Evolutionary conservation across 495 filamentous ascomycete species (phyloP).

Genomic region (Aspergillus biplanus): DNA sequence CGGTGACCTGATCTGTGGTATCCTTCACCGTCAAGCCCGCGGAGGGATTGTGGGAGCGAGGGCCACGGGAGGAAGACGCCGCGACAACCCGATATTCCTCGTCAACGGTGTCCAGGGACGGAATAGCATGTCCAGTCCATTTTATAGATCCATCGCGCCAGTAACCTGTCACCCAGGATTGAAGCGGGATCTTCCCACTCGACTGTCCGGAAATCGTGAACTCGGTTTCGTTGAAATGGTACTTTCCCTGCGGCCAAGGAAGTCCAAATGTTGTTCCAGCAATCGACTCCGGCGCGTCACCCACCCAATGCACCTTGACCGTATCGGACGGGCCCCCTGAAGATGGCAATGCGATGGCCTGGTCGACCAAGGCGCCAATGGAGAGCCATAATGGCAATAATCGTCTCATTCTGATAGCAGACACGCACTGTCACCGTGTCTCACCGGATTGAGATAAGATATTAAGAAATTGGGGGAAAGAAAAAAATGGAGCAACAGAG

Average conservation of each 20-base stretch:
- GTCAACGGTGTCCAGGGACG: slow-evolving; percentile 17
- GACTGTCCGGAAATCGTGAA: slow-evolving; percentile 30
- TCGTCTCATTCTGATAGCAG: neutral
- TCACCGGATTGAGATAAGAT: no score
- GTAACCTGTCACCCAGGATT: slow-evolving; percentile 48
- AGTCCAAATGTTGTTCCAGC: slow-evolving; percentile 45
- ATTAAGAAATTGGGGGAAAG: neutral
- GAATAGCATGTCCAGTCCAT: slow-evolving; percentile 50
- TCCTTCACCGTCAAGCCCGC: slow-evolving; percentile 15
- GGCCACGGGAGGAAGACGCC: slow-evolving; percentile 8
- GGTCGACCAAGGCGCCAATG: neutral
- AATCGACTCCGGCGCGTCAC: slow-evolving; percentile 33
- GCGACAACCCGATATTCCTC: slow-evolving; percentile 21
- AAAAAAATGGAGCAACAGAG: neutral
- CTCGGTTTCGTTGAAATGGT: slow-evolving; percentile 30
- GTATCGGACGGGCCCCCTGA: neutral
- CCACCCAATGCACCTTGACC: slow-evolving; percentile 41
- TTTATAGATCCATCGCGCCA: slow-evolving; percentile 53
- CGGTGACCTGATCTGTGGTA: slow-evolving; percentile 7
- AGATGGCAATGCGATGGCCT: neutral
- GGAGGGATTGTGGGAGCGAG: neutral
- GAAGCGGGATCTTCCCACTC: slow-evolving; percentile 28
- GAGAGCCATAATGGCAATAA: neutral
- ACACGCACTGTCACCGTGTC: neutral
- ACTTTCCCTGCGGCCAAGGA: slow-evolving; percentile 47